These are phyloP conservation scores for Akanthomyces dipterigenus DNA, from an alignment of 2,329 filamentous ascomycete genomes.

Conservation along the genomic window DNA sequence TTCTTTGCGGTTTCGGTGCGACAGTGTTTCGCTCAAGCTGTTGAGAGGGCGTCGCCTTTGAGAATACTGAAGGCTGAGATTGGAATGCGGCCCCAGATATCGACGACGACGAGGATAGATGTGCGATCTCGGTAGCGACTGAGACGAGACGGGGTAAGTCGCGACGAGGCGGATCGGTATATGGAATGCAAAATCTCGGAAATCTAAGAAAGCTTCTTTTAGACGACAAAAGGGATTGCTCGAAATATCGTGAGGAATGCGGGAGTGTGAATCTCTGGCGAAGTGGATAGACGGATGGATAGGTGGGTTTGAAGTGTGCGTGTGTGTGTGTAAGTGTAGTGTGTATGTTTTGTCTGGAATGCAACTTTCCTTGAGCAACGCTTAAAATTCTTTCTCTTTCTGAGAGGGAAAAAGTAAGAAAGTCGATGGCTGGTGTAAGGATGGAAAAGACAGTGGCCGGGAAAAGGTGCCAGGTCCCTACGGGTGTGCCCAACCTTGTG, in stretches of 20 bases:
- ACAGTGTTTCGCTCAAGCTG: not conserved
- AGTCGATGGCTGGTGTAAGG: conserved; percentile 10
- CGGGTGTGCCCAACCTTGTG: not conserved
- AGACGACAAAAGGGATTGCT: not conserved
- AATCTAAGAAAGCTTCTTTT: conserved; percentile 4
- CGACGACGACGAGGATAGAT: not conserved
- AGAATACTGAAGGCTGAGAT: no score
- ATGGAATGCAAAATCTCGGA: not conserved
- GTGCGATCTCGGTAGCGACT: not conserved
- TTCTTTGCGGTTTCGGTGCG: no score
- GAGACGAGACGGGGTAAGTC: not conserved
- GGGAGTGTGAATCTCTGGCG: not conserved
- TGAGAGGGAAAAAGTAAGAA: not conserved
- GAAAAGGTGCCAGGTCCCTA: no score
- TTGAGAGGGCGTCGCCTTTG: not conserved
- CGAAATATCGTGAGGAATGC: not conserved
- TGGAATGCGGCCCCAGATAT: conserved; percentile 6
- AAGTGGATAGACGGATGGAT: not conserved
- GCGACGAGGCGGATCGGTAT: not conserved
- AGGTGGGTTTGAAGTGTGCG: not conserved
- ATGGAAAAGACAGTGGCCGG: not conserved
- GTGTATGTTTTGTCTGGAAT: conserved; percentile 5
- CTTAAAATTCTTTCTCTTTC: no score
- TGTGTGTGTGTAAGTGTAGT: not conserved
- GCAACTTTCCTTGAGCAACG: conserved; percentile 10